A percentile compares a stretch with the other conserved stretches of the same genome.
These are phyloP conservation scores for Ceratorhiza oryzae-sativae DNA, from an alignment of 1,284 basidiomycete species.

Conservation along the genomic window DNA sequence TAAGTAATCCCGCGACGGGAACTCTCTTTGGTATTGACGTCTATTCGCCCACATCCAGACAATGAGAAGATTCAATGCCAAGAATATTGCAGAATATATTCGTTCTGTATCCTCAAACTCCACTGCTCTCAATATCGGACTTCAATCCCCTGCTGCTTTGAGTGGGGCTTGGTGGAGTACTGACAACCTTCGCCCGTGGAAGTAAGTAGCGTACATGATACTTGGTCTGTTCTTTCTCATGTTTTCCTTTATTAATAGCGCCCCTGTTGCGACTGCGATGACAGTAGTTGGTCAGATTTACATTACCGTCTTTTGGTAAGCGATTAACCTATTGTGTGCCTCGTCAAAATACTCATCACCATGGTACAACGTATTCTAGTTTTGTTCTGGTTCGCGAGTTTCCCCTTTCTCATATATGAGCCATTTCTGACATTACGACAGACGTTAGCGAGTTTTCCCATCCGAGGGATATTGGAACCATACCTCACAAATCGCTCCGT, in stretches of 20 bases:
- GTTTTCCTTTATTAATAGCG: background rate
- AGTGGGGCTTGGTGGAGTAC: constrained; percentile 23
- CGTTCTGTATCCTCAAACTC: constrained; percentile 4
- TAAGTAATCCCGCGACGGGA: background rate
- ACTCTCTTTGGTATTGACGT: background rate
- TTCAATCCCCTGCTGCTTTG: constrained; percentile 24
- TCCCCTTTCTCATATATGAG: background rate
- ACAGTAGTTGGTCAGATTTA: constrained; percentile 25
- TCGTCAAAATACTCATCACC: background rate
- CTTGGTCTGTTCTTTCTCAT: background rate
- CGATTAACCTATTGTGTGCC: background rate
- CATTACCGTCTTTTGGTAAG: constrained; percentile 22
- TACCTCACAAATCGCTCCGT: constrained; percentile 29
- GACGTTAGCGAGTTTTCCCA: constrained; percentile 36
- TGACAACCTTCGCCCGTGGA: constrained; percentile 14
- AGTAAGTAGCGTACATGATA: background rate
- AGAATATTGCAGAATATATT: constrained; percentile 21
- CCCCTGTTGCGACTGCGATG: constrained; percentile 28
- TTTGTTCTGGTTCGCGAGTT: constrained; percentile 15
- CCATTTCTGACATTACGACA: background rate
- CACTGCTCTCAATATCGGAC: constrained; percentile 1
- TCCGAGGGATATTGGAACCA: constrained; percentile 32
- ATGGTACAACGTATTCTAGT: constrained; percentile 50
- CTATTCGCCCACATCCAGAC: background rate
- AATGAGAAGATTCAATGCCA: constrained; percentile 23